Evolutionary conservation across 179 eudicot genomes (phyloP), one percentile per base, ranked within the genome.

Genomic region (Silene coronaria): DNA sequence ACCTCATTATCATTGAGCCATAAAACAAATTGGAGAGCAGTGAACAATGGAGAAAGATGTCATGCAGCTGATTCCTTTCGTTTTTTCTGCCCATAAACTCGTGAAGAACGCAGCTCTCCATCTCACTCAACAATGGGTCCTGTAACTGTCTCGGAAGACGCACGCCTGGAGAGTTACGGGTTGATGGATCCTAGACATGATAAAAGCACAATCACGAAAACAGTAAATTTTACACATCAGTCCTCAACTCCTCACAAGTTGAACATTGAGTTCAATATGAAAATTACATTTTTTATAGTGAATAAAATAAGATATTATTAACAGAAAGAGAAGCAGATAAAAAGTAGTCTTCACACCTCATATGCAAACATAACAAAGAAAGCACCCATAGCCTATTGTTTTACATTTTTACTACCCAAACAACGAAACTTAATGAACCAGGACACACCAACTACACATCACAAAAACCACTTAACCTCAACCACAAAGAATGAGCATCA

Each of bases 131-230:
- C 77, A 95, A 84, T 28, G 87, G 85, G 70, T 85, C 96, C 75
- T 78, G 84, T 74, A 95, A 74, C 76, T 86, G 90, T 75, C 82
- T 85, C 14, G 97, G 97, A 80, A 95, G 93, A 58, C 91, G 93
- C 77, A 88, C 83, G 48, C 80, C 81, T 55, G 75, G 87, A 79
- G 77, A 73, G 34, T 77, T 75, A 55, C 77, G 69, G 36, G 86
- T 51, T 59, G 76, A 71, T 30, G 70, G 48, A 45, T 70, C 89
- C 94, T 94, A 45, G 14, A 78, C 57, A 68, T 24, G 32, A 36
- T 23, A 23, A 77, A 32, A n/a, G 57, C 16, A 58, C n/a, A 61
- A 62, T 13, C 65, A 70, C 38, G 58, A 60, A 63, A 58, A 58
- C 2, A 67, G 6, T 23, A 72, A 75, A 61, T 26, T 19, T 72